Conservation (phyloP, 306 rosid genomes). For the Quercus alba region DNA sequence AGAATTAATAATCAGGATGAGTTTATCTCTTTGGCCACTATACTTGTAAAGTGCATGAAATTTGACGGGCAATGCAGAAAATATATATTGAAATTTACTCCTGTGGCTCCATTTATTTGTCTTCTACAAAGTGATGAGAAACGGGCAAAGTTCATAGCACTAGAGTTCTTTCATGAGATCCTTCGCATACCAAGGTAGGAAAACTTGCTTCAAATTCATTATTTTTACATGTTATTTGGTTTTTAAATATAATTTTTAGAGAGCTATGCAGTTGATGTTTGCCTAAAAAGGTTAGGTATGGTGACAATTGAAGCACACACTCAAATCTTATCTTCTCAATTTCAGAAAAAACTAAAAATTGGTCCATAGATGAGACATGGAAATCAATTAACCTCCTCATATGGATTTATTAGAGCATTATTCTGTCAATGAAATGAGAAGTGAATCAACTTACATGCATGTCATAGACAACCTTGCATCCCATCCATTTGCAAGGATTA, state of each 20-base stretch:
- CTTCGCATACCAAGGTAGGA: slow-evolving; percentile 70
- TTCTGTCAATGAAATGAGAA: neutral
- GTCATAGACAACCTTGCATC: neutral
- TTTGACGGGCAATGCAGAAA: slow-evolving; percentile 61
- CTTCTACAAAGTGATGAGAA: slow-evolving; percentile 51
- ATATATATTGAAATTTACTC: slow-evolving; percentile 57
- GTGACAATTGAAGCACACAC: neutral
- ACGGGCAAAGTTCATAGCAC: slow-evolving; percentile 52
- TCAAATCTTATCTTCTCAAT: neutral
- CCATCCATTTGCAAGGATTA: neutral
- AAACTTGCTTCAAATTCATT: slow-evolving; percentile 5
- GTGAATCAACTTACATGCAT: neutral
- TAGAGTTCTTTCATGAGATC: slow-evolving; percentile 68
- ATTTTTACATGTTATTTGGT: slow-evolving; percentile 12
- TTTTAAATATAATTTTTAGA: neutral
- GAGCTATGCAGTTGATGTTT: slow-evolving; percentile 1
- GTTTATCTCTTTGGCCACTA: slow-evolving; percentile 58
- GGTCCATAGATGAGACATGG: neutral
- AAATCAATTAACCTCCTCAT: neutral
- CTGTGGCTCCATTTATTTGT: slow-evolving; percentile 56
- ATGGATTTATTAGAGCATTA: neutral
- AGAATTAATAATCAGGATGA: slow-evolving; percentile 55
- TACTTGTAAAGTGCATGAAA: slow-evolving; percentile 71
- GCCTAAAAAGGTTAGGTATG: neutral
- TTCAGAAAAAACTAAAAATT: neutral